A percentile compares a stretch with the other conserved stretches of the same genome.
Conservation (phyloP, 108 stramenopile species). For the Cyclostephanos invisitatus region DNA sequence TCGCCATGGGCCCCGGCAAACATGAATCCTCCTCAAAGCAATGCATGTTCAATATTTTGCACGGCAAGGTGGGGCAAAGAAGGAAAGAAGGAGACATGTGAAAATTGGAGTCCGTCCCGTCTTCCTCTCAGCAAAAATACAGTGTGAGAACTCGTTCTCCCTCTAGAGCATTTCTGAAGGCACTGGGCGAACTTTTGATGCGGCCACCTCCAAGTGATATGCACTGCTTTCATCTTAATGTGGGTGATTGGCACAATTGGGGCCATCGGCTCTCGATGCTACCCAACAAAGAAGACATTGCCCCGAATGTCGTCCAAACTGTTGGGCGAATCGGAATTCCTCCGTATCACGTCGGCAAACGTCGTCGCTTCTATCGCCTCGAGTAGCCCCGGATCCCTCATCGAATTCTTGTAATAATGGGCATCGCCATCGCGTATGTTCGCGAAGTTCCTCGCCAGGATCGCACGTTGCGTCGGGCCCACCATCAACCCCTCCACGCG, state of each 20-base stretch:
- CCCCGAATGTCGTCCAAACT: slow-evolving; percentile 36
- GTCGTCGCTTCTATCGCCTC: slow-evolving; percentile 26
- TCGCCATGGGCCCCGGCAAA: no score
- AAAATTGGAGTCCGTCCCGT: no score
- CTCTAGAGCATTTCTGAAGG: no score
- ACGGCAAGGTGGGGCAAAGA: no score
- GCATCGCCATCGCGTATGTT: slow-evolving; percentile 36
- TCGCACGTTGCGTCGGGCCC: slow-evolving; percentile 24
- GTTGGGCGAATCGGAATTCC: slow-evolving; percentile 30
- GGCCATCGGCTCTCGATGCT: not conserved
- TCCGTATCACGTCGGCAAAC: slow-evolving; percentile 32
- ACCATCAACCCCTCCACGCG: slow-evolving; percentile 32
- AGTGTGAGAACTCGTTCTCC: no score
- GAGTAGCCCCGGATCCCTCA: slow-evolving; percentile 14
- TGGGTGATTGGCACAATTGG: no score
- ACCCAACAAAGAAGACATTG: slow-evolving; percentile 20
- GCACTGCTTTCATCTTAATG: no score
- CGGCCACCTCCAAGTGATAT: no score
- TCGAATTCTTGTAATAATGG: slow-evolving; percentile 30
- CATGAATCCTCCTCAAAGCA: no score
- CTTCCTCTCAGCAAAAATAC: no score
- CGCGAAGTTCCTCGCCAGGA: slow-evolving; percentile 39
- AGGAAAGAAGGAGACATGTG: not conserved
- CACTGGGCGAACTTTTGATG: no score
- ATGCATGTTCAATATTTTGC: no score